Base-by-base conservation (phyloP, 176 grass and related monocot species). In the Carex myosuroides region DNA sequence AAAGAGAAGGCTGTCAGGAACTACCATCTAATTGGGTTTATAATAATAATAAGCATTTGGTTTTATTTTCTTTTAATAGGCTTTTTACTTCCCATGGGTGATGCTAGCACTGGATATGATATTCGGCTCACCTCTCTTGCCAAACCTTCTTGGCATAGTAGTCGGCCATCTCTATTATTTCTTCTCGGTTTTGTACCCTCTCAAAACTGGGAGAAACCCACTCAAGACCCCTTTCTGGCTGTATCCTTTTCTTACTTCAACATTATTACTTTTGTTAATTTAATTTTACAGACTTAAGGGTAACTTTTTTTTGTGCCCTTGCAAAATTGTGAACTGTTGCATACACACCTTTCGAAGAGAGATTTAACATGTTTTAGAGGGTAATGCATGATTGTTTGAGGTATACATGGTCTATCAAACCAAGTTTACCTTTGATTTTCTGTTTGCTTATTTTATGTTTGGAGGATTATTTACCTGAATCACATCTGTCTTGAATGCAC, bases 11-110 rank as follows among this genome's bases (percentile, higher is more conserved):
- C 54, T 53, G 24, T 81, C 32, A 14, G 20, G 16, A 62, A 63
- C 3, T 61, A 42, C 39, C 16, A 79, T 72, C n/a, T 59, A 42
- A 13, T 54, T 76, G 14, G 53, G 55, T 17, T 18, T n/a, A n/a
- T n/a, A n/a, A 82, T 69, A 44, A 85, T 54, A 11, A 41, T 52
- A 48, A 60, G 4, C 22, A 56, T 52, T 85, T 33, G 16, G 44
- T 20, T 14, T 80, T 48, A 6, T 50, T 75, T 70, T 80, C 64
- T 65, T 60, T 59, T 42, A 86, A 87, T 84, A 99, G 97, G 89
- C 93, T 8, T 99, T 99, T 84, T 99, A 99, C 93, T 92, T 99
- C 86, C 97, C 97, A 66, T 96, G 97, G 93, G 91, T 84, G 59
- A 96, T 99, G 97, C 89, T 99, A 85, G 85, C 12, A 67, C 63